phyloP scores from a whole-genome alignment of 345 rosid species.

The Gynandropsis gynandra region DNA sequence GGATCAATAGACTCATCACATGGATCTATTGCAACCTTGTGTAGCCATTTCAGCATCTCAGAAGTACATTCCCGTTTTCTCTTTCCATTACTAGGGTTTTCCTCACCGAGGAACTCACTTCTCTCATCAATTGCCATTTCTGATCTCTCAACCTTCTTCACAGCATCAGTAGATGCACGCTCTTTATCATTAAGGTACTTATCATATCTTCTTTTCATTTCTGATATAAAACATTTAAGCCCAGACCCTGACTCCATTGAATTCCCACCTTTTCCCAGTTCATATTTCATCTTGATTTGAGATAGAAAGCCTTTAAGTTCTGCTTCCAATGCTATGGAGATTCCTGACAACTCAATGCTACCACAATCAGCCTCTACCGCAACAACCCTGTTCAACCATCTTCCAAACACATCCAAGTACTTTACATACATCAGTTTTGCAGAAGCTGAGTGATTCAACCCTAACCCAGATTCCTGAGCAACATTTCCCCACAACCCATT shows the following conservation, averaged over 20 bases:
- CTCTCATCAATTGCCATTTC: neutral
- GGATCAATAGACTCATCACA: conserved; percentile 35
- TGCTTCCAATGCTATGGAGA: conserved; percentile 29
- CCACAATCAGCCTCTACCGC: conserved; percentile 15
- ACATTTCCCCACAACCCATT: conserved; percentile 44
- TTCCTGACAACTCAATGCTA: conserved; percentile 18
- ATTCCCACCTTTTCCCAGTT: conserved; percentile 17
- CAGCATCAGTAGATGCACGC: conserved; percentile 20
- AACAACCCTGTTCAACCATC: conserved; percentile 34
- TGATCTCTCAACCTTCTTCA: conserved; percentile 9
- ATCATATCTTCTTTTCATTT: conserved; percentile 18
- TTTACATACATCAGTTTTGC: conserved; percentile 41
- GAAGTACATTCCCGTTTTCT: conserved; percentile 46
- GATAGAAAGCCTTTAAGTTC: conserved; percentile 32
- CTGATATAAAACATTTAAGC: conserved; percentile 25
- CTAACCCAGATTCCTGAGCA: conserved; percentile 46
- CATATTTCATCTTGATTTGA: conserved; percentile 27
- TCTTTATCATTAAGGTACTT: conserved; percentile 25
- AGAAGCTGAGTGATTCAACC: conserved; percentile 19
- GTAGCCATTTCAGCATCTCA: conserved; percentile 55
- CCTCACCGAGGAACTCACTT: conserved; percentile 5
- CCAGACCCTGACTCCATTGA: conserved; percentile 17
- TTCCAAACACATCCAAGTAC: conserved; percentile 41
- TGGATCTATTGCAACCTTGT: conserved; percentile 54
- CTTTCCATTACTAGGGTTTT: conserved; percentile 23